Evolutionary conservation across 2,329 filamentous ascomycete genomes (phyloP), one percentile per base, ranked within the genome.

Genomic region (Colletotrichum somersetense): DNA sequence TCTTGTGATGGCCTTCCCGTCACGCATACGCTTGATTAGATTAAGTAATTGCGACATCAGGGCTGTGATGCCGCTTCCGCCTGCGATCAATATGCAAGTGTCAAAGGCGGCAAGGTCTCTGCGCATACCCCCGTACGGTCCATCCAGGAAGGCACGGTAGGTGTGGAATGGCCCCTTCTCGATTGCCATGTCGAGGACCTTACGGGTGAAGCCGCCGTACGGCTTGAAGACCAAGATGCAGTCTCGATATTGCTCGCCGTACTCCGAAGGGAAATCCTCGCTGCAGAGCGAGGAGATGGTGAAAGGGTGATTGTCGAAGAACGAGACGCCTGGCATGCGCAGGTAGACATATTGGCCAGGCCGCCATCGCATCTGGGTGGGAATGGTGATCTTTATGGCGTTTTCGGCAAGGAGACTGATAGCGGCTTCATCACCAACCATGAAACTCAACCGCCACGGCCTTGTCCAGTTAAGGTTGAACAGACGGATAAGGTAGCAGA

Each of bases 281-380:
- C 93, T 97, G 82, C 95, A 98, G 10, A 97, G 87, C 0, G 95
- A 98, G 2, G 96, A 91, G 66, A 98, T 95, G 0, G 96, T 98
- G 79, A 98, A 98, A 0, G 96, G 96, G 77, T 98, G 96, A 76
- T 97, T 98, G 75, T 97, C 94, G 71, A 98, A 91, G 2, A 97
- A 81, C 0, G 95, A 95, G 76, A 98, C 95, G 1, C 94, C 94
- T 0, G 96, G 96, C 92, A 98, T 97, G 64, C 96, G 91, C 26
- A 98, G 87, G 79, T 98, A 98, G 23, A 98, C 93, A 76, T 97
- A 98, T 81, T 98, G 96, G 6, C 96, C 96, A 0, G 96, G 95
- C 78, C 91, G 92, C 96, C 96, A 98, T 74, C 90, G 91, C 88
- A 97, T 93, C 80, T 96, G 94, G 0, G 96, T 98, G 1, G 96